Base-by-base conservation (phyloP, 768 basidiomycete species). In the Mycena filopes region DNA sequence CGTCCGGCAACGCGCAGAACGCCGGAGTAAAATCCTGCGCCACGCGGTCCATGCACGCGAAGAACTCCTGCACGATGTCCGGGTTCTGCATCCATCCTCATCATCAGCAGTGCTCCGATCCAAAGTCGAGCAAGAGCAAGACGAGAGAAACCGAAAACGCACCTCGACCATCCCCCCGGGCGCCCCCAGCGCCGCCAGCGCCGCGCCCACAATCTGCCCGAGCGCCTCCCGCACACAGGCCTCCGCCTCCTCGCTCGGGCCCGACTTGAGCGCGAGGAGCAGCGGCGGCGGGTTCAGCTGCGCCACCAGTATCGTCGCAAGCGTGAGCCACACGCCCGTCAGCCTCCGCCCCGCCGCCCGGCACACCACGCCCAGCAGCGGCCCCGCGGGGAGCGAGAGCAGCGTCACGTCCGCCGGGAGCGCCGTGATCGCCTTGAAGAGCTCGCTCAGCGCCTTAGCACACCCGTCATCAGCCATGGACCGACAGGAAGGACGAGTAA, bases 21-120 rank as follows among this genome's bases (percentile, higher is more conserved):
- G 82, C 75, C 3, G 75, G 69, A 29, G 88, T 81, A 70, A 92
- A 92, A 71, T 91, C 85, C 57, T 86, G 85, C 5, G 87, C 87
- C 42, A 79, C 73, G 31, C 68, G 68, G 47, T 94, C 93, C 82
- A 93, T 84, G 73, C 89, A 96, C 11, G 83, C 83, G 77, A 96
- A 97, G 76, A 96, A 96, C 26, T 89, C 89, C 73, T 95, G 94
- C 18, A 95, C 93, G 28, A 97, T 87, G 74, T 97, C 96, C 0
- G 96, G 95, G 72, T 97, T 94, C 94, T 97, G 40, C 55, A 31
- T 4, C n/a, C n/a, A n/a, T n/a, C n/a, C n/a, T n/a, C 38, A 36
- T 29, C 50, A 31, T 50, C 33, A 53, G 41, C 10, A n/a, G n/a
- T n/a, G n/a, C 18, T n/a, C 46, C 29, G 4, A 43, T 36, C 29